A percentile compares a stretch with the other conserved stretches of the same genome.
Conservation (phyloP, 2,329 filamentous ascomycete genomes). For the Ophiostoma ips region DNA sequence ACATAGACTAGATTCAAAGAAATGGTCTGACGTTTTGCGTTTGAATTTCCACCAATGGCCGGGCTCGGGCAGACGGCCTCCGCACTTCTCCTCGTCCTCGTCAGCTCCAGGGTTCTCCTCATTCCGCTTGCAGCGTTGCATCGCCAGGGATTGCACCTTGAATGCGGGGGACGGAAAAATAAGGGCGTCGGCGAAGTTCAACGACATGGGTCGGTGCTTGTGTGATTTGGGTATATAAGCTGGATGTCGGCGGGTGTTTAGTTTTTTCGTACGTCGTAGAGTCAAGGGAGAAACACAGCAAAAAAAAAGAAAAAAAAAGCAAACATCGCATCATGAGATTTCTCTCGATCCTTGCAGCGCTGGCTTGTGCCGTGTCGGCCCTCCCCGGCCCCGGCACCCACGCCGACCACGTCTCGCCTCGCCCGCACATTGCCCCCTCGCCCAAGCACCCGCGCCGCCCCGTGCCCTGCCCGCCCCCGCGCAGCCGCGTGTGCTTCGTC, state of each 20-base stretch:
- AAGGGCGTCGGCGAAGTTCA: not conserved
- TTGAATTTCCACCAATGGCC: too few species aligned
- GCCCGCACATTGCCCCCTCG: slow-evolving; percentile 13
- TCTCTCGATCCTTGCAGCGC: not conserved
- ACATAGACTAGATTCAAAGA: too few species aligned
- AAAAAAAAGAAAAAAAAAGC: not conserved
- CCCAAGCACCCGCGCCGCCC: slow-evolving; percentile 17
- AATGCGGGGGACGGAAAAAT: not conserved
- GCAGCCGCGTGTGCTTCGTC: slow-evolving; percentile 36
- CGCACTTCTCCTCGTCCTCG: too few species aligned
- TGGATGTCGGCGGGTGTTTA: too few species aligned
- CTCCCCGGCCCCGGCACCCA: not conserved
- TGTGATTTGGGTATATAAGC: not conserved
- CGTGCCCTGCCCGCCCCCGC: slow-evolving; percentile 16
- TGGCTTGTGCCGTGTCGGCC: slow-evolving; percentile 1
- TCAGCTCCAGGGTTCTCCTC: not conserved
- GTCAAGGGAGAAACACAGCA: not conserved
- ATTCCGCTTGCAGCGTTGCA: not conserved
- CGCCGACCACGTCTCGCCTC: slow-evolving; percentile 7
- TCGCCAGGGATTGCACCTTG: not conserved
- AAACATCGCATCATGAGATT: too few species aligned
- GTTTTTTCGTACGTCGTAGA: too few species aligned
- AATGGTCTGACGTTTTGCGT: too few species aligned
- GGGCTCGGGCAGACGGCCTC: too few species aligned
- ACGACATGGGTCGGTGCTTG: not conserved